A percentile compares a stretch with the other conserved stretches of the same genome.
Conservation (phyloP, 106 monocot species). For the Dendrobium officinale region DNA sequence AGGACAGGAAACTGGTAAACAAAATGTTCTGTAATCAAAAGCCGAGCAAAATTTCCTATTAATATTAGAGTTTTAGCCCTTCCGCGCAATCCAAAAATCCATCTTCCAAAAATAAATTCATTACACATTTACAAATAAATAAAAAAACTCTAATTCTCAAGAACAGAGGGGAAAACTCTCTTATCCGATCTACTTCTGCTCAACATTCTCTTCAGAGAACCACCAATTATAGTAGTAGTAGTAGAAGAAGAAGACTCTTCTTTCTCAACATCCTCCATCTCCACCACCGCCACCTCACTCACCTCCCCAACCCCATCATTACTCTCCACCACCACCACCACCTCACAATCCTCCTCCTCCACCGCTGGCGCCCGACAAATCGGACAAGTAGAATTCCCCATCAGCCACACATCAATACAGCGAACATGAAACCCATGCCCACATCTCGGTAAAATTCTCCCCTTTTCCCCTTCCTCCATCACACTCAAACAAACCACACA, state of each 20-base stretch:
- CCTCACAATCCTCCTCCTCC: not conserved
- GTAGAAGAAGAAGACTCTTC: not conserved
- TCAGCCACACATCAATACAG: conserved; percentile 22
- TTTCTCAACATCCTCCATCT: no score
- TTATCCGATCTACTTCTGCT: conserved; percentile 16
- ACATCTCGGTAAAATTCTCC: conserved; percentile 15
- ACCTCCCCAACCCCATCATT: no score
- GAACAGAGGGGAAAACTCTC: conserved; percentile 5
- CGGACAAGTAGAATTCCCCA: conserved; percentile 13
- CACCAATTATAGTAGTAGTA: not conserved
- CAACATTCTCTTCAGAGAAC: conserved; percentile 17
- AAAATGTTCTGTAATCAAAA: no score
- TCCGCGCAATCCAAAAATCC: no score
- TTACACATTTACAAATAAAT: no score
- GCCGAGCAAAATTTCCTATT: no score
- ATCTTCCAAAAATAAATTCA: no score
- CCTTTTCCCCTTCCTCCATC: conserved; percentile 11
- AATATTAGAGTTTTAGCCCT: no score
- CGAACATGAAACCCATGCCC: conserved; percentile 15
- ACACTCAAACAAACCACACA: conserved; percentile 11
- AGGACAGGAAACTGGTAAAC: no score
- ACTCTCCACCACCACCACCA: not conserved
- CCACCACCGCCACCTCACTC: no score
- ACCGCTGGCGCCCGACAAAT: conserved; percentile 1
- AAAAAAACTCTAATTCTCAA: not conserved